Evolutionary conservation across 2,329 filamentous ascomycete species (phyloP), one percentile per base, ranked within the genome.

Genomic region (Cladophialophora psammophila): DNA sequence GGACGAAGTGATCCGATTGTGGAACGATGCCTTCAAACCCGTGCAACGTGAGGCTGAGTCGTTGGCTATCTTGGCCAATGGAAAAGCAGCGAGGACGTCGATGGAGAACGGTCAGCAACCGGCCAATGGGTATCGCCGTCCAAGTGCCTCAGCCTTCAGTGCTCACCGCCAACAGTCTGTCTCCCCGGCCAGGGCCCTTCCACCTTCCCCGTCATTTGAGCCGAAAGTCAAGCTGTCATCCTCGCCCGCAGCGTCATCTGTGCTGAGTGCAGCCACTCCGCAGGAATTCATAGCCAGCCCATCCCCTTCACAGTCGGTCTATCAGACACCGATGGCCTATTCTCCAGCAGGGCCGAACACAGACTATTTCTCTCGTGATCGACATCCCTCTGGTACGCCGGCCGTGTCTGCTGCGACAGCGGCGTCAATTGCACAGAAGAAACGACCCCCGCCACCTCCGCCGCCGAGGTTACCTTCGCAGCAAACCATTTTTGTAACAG

Each of bases 371-470:
- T 72, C 70, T 76, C 68, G 76, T 75, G 78, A 78, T 77, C 72
- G 76, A 71, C 77, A 83, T 48, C 74, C 77, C 15, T 80, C 80
- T 64, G 72, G 76, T 71, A 71, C 76, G 65, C 72, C 72, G 8
- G 69, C 68, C 2, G 67, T 73, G 1, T 75, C 76, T 0, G 45
- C 45, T 4, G 45, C 45, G 18, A 12, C 45, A 20, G 38, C 63
- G 31, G 42, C 64, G 13, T 80, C 78, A 1, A 79, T 80, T 5
- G 80, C 78, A 4, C 91, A 91, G 80, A 94, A 94, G 81, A 91
- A 91, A 78, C 89, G 88, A 0, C 90, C 91, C 0, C 91, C 91
- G 0, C 91, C 92, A 0, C 90, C 91, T 0, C 91, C 92, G 0
- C 89, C 90, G 0, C 86, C 86, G 18, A 83, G 86, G 1, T 90